Conservation (phyloP, 2,329 filamentous ascomycete genomes). For the Neopestalotiopsis sp. region DNA sequence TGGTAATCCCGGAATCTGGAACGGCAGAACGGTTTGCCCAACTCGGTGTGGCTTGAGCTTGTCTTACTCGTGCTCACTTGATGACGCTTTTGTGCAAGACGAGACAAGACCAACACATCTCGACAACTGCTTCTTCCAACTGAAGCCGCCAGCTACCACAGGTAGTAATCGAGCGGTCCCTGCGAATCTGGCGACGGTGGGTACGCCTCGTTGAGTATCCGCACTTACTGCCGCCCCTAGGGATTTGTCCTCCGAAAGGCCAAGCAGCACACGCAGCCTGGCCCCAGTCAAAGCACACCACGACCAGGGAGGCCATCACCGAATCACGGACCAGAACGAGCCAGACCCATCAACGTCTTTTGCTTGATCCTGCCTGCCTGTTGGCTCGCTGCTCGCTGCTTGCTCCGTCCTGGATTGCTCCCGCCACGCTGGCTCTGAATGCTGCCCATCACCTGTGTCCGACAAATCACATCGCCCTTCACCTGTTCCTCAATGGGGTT, state of each 20-base stretch:
- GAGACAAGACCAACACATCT: background rate
- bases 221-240: constrained; percentile 1
- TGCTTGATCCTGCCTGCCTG: background rate
- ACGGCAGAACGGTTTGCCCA: background rate
- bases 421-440: background rate
- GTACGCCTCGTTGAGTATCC: background rate
- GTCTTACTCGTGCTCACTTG: background rate
- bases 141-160: background rate
- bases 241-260: background rate
- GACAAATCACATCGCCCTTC: background rate
- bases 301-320: background rate
- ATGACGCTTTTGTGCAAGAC: background rate
- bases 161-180: background rate
- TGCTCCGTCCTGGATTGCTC: background rate
- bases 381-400: background rate
- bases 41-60: background rate
- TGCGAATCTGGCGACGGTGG: background rate
- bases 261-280: background rate
- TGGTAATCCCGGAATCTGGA: constrained; percentile 1
- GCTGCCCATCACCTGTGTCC: background rate
- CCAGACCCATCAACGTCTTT: background rate
- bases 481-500: background rate
- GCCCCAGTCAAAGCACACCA: background rate
- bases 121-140: background rate
- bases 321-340: background rate